phyloP scores from a whole-genome alignment of 2,329 filamentous ascomycete species.

The Calcarisporium arbuscula region DNA sequence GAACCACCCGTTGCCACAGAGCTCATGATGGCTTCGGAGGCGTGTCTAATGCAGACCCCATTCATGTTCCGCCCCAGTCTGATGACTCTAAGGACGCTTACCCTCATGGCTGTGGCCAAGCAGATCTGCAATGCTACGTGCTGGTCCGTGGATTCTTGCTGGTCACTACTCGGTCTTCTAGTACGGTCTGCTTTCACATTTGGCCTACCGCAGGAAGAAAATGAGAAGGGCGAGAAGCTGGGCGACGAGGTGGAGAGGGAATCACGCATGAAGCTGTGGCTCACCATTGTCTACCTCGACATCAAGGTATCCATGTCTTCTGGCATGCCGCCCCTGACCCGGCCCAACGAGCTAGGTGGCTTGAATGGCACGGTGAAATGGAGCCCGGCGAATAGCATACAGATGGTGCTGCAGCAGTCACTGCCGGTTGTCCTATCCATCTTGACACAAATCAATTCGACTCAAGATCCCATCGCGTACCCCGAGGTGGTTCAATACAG shows the following conservation, averaged over 20 bases:
- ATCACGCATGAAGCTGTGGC: slow-evolving; percentile 24
- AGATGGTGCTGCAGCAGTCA: slow-evolving; percentile 24
- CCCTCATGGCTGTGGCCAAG: slow-evolving; percentile 28
- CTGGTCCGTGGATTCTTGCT: slow-evolving; percentile 29
- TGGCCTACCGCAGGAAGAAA: slow-evolving; percentile 25
- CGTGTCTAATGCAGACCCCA: slow-evolving; percentile 30
- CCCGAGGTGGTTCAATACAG: slow-evolving; percentile 26
- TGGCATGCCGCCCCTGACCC: slow-evolving; percentile 27
- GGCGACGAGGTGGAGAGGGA: slow-evolving; percentile 19
- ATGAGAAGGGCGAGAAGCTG: slow-evolving; percentile 16
- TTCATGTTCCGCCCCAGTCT: slow-evolving; percentile 30
- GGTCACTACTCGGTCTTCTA: slow-evolving; percentile 27
- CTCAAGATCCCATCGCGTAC: slow-evolving; percentile 23
- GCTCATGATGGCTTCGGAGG: slow-evolving; percentile 30
- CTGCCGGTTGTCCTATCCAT: slow-evolving; percentile 24
- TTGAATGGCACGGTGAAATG: slow-evolving; percentile 19
- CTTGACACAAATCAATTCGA: slow-evolving; percentile 25
- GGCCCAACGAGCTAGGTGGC: slow-evolving; percentile 23
- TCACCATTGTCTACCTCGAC: slow-evolving; percentile 29
- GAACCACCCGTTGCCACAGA: slow-evolving; percentile 25
- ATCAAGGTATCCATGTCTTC: slow-evolving; percentile 28
- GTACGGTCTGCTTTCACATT: slow-evolving; percentile 27
- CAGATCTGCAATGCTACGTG: slow-evolving; percentile 30
- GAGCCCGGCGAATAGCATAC: slow-evolving; percentile 21
- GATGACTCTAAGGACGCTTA: slow-evolving; percentile 22